Percentiles rank a stretch among this genome's conserved stretches.
phyloP scores from a whole-genome alignment of 352 stramenopile genomes.

The Lagenidium giganteum region DNA sequence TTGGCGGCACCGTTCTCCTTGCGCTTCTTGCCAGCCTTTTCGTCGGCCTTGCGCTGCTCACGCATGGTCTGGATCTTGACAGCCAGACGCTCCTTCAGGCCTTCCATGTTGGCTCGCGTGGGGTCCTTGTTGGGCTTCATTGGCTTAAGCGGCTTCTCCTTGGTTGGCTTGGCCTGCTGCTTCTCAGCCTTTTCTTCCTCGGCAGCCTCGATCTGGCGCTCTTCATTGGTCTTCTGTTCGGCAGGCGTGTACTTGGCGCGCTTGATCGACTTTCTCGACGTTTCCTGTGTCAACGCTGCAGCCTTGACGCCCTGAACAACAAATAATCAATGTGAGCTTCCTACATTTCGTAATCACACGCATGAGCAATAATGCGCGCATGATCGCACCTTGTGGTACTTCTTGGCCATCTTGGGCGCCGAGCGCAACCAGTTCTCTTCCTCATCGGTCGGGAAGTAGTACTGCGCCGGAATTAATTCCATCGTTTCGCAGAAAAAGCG shows the following conservation, averaged over 20 bases:
- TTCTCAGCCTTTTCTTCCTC: conserved; percentile 46
- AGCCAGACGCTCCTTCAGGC: conserved; percentile 58
- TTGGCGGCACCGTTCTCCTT: conserved; percentile 16
- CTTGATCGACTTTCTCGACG: conserved; percentile 62
- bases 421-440: conserved; percentile 74
- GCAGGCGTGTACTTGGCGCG: conserved; percentile 65
- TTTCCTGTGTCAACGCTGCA: no score
- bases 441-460: conserved; percentile 76
- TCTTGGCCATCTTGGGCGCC: conserved; percentile 45
- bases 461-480: conserved; percentile 68
- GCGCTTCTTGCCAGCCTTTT: conserved; percentile 57
- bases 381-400: conserved; percentile 74
- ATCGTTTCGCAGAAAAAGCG: conserved; percentile 72
- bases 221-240: conserved; percentile 61
- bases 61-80: conserved; percentile 69
- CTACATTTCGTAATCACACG: not conserved
- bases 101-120: conserved; percentile 40
- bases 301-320: not conserved
- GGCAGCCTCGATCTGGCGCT: conserved; percentile 36
- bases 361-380: not conserved
- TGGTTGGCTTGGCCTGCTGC: conserved; percentile 17
- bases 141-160: conserved; percentile 10
- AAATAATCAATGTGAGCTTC: conserved; percentile 2
- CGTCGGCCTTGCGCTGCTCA: conserved; percentile 65
- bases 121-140: conserved; percentile 36